Evolutionary conservation across 495 filamentous ascomycete genomes (phyloP), one percentile per base, ranked within the genome.

Genomic region (Penicillium lagena): DNA sequence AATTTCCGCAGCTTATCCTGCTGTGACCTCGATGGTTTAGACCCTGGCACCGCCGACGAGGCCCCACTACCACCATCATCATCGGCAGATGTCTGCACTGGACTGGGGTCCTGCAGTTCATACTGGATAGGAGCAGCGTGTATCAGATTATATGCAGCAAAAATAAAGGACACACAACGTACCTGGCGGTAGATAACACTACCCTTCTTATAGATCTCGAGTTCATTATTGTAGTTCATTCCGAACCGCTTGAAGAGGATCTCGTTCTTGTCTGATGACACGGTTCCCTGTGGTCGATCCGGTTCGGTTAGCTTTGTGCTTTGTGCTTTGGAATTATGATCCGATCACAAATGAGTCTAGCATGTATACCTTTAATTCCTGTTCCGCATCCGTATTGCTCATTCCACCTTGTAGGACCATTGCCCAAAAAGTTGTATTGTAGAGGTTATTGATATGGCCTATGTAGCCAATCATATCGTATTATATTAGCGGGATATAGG

Each of bases 381-480:
- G 75, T 60, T 96, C 93, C 1, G 93, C 93, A 52, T 87, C 81
- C 13, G 77, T 82, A 8, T 76, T 73, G 38, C 77, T 80, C 71
- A 93, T 77, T 0, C 83, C 86, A 0, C 89, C 90, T 35, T 79
- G 68, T 41, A 83, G 77, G 17, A 96, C 83, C 55, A 97, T 72
- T 0, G 83, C 74, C 93, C 93, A 97, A 59, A 96, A 97, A 0
- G 89, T 90, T 1, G 93, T 98, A 56, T 98, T 98, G 63, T 95
- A 96, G 12, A 97, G 74, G 58, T 98, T 98, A 63, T 98, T 98
- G 53, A 98, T 91, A 62, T 98, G 93, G 57, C 88, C 88, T 90
- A 46, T 34, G 32, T 9, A 10, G 32, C 32, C 4, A 34, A 34
- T 4, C 22, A 34, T 7, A 34, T 34, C 9, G 9, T 34, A 10